A percentile compares a stretch with the other conserved stretches of the same genome.
Evolutionary conservation across 1,284 basidiomycete genomes (phyloP).

Genomic region (Farysia itapuensis): DNA sequence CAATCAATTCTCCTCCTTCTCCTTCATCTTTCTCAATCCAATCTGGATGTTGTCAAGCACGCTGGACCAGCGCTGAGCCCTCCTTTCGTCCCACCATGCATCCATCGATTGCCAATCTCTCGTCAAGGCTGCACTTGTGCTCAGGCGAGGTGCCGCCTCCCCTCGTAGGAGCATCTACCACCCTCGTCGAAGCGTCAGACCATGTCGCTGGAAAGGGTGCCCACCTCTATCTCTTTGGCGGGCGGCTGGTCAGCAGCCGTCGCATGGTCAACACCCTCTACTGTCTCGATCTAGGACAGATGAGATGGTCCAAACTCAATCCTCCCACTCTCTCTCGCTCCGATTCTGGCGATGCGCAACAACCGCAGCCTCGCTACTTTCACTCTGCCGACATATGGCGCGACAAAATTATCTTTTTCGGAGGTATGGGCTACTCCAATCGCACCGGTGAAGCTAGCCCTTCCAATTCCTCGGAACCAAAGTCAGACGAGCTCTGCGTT

Average conservation of each 20-base stretch:
- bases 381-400: constrained; percentile 53
- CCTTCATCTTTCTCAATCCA: too few relatives aligned
- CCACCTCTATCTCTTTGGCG: constrained; percentile 49
- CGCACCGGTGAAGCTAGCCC: background rate
- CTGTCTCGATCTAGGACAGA: constrained; percentile 39
- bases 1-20: too few relatives aligned
- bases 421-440: constrained; percentile 52
- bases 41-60: too few relatives aligned
- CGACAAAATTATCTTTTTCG: constrained; percentile 51
- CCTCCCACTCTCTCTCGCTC: constrained; percentile 2
- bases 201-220: constrained; percentile 6
- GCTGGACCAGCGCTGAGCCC: too few relatives aligned
- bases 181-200: constrained; percentile 33
- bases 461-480: constrained; percentile 1
- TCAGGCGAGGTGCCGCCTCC: constrained; percentile 50
- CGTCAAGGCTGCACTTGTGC: constrained; percentile 34
- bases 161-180: constrained; percentile 50
- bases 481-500: constrained; percentile 41
- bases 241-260: constrained; percentile 50
- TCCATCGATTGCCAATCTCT: constrained; percentile 35
- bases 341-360: background rate
- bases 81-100: constrained; percentile 24
- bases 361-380: constrained; percentile 52
- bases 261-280: constrained; percentile 52
- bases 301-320: constrained; percentile 34